Conservation (phyloP, 768 basidiomycete species). For the Lentinula guzmanii region DNA sequence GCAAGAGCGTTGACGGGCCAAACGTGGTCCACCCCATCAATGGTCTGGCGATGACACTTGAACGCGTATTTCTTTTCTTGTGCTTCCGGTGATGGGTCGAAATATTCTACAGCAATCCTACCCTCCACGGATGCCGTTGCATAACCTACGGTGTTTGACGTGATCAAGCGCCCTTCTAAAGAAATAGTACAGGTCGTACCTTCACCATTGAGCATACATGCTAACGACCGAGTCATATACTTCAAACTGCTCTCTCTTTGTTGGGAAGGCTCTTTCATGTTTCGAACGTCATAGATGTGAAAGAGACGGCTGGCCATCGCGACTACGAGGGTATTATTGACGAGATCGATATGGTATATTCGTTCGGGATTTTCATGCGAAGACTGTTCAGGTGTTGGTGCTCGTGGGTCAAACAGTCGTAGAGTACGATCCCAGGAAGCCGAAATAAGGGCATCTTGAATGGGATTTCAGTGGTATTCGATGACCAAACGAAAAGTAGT, state of each 20-base stretch:
- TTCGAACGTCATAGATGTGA: slow-evolving; percentile 82
- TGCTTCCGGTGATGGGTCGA: slow-evolving; percentile 68
- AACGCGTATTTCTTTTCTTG: slow-evolving; percentile 93
- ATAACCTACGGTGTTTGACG: slow-evolving; percentile 51
- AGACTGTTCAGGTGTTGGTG: slow-evolving; percentile 48
- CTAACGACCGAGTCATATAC: slow-evolving; percentile 88
- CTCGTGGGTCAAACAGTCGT: slow-evolving; percentile 82
- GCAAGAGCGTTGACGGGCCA: slow-evolving; percentile 96
- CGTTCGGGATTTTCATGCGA: slow-evolving; percentile 74
- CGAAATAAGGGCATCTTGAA: slow-evolving; percentile 65
- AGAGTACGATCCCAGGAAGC: slow-evolving; percentile 92
- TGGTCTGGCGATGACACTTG: slow-evolving; percentile 90
- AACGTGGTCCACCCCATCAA: slow-evolving; percentile 89
- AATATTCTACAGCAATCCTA: slow-evolving; percentile 95
- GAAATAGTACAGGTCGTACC: slow-evolving; percentile 39
- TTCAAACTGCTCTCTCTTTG: slow-evolving; percentile 90
- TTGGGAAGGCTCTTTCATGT: slow-evolving; percentile 70
- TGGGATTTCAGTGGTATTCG: background rate
- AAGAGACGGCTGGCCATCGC: slow-evolving; percentile 91
- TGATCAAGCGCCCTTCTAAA: background rate
- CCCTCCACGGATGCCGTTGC: slow-evolving; percentile 94
- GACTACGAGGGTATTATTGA: slow-evolving; percentile 77
- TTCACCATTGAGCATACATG: slow-evolving; percentile 90
- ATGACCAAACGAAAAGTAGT: background rate
- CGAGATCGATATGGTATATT: slow-evolving; percentile 78